Evolutionary conservation across 371 early-diverging fungal species (phyloP).

Genomic region (Mucor indicus): DNA sequence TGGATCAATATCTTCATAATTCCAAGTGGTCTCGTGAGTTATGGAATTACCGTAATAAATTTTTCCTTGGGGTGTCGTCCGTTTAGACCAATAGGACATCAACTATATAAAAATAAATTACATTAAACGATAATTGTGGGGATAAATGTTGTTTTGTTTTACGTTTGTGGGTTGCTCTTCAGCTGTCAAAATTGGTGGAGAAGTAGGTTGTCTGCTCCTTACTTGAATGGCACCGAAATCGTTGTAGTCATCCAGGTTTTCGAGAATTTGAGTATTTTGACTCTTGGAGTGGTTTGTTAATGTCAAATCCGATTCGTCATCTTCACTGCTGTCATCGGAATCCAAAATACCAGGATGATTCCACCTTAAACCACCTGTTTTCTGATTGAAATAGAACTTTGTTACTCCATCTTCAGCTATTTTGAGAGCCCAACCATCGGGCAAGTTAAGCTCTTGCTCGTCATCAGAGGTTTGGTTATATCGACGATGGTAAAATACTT

Average conservation of each 20-base stretch:
- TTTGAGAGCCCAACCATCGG: constrained; percentile 41
- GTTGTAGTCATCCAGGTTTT: too few species aligned
- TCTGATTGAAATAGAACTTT: constrained; percentile 34
- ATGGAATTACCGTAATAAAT: constrained; percentile 76
- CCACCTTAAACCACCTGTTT: constrained; percentile 23
- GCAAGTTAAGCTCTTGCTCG: constrained; percentile 11
- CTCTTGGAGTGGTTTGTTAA: too few species aligned
- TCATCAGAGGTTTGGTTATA: too few species aligned
- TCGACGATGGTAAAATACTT: too few species aligned
- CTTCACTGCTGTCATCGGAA: constrained; percentile 16
- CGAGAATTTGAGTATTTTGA: too few species aligned
- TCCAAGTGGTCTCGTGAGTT: constrained; percentile 78
- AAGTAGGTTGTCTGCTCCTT: too few species aligned
- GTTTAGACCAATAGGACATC: constrained; percentile 54
- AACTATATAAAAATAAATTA: too few species aligned
- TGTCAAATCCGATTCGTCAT: constrained; percentile 6
- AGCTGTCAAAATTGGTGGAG: too few species aligned
- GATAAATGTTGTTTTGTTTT: too few species aligned
- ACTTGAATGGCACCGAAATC: too few species aligned
- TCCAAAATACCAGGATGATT: constrained; percentile 18
- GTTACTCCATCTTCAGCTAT: constrained; percentile 38
- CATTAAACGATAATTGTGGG: too few species aligned
- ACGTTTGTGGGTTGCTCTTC: background rate
- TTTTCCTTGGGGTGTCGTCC: constrained; percentile 60
- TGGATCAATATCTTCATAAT: constrained; percentile 35